Percentiles rank a stretch among this genome's conserved stretches.
phyloP scores from a whole-genome alignment of 164 flowering plant genomes.

The Saururus chinensis region DNA sequence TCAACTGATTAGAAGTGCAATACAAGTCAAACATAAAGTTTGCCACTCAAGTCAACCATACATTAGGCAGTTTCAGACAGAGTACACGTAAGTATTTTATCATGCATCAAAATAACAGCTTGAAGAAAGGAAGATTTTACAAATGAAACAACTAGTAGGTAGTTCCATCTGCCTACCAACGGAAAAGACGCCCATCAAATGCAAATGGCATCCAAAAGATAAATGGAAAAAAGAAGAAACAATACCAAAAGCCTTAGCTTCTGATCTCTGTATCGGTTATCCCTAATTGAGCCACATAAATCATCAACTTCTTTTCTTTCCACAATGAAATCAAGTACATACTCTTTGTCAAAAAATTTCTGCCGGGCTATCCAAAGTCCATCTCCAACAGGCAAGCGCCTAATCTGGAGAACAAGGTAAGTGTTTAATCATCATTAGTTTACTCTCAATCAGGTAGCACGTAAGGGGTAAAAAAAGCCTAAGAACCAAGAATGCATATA shows the following conservation, averaged over 20 bases:
- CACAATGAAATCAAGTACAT: conserved; percentile 91
- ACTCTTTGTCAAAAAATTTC: conserved; percentile 44
- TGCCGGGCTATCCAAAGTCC: conserved; percentile 92
- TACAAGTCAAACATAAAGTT: too few relatives aligned
- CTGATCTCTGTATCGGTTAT: conserved; percentile 87
- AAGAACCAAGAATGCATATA: too few relatives aligned
- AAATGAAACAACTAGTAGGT: too few relatives aligned
- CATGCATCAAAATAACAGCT: too few relatives aligned
- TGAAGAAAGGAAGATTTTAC: too few relatives aligned
- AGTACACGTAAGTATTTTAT: too few relatives aligned
- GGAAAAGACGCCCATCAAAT: not conserved
- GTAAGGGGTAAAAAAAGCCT: too few relatives aligned
- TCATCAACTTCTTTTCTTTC: conserved; percentile 93
- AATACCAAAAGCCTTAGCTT: conserved; percentile 80
- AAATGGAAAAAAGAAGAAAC: conserved; percentile 1
- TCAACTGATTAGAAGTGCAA: too few relatives aligned
- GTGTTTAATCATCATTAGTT: not conserved
- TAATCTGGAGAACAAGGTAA: conserved; percentile 33
- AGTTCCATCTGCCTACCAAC: not conserved
- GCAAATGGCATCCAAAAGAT: not conserved
- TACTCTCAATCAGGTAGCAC: not conserved
- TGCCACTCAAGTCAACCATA: too few relatives aligned
- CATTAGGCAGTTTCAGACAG: too few relatives aligned
- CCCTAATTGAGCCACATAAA: conserved; percentile 69
- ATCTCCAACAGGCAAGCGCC: conserved; percentile 89